These are phyloP conservation scores for Paratinospora sagittata DNA, from an alignment of 164 flowering plant genomes.

Conservation along the genomic window DNA sequence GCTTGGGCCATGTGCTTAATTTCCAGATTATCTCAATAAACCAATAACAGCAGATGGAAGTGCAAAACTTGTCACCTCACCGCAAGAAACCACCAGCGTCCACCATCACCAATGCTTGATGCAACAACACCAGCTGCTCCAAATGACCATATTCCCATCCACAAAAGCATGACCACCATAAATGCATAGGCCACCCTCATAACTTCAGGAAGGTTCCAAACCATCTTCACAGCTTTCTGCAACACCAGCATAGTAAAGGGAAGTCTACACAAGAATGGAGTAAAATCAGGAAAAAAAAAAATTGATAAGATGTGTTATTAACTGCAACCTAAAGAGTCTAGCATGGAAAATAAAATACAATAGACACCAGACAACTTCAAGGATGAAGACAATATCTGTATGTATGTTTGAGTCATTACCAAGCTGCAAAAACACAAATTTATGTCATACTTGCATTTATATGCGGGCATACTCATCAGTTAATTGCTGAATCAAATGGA, in stretches of 20 bases:
- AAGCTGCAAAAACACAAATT: neutral
- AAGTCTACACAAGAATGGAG: slow-evolving; percentile 45
- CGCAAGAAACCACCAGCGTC: slow-evolving; percentile 99
- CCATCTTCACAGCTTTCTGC: slow-evolving; percentile 85
- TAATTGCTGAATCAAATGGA: neutral
- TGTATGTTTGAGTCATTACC: neutral
- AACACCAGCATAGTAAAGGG: slow-evolving; percentile 95
- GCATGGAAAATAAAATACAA: neutral
- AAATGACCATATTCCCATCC: slow-evolving; percentile 96
- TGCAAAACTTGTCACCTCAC: slow-evolving; percentile 97
- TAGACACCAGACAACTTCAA: neutral
- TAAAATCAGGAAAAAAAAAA: neutral
- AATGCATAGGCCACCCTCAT: slow-evolving; percentile 74
- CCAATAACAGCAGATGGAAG: slow-evolving; percentile 17
- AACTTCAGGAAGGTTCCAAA: slow-evolving; percentile 84
- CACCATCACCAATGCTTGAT: slow-evolving; percentile 65
- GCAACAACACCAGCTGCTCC: slow-evolving; percentile 97
- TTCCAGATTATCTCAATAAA: slow-evolving; percentile 10
- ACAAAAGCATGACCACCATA: slow-evolving; percentile 77
- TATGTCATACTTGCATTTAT: neutral
- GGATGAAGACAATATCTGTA: neutral
- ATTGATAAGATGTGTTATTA: neutral
- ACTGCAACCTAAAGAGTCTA: neutral
- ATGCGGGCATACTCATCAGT: neutral
- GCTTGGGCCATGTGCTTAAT: slow-evolving; percentile 8